Percentiles rank a stretch among this genome's conserved stretches.
Conservation (phyloP, 129 eudicot genomes). For the Flaveria ramosissima region DNA sequence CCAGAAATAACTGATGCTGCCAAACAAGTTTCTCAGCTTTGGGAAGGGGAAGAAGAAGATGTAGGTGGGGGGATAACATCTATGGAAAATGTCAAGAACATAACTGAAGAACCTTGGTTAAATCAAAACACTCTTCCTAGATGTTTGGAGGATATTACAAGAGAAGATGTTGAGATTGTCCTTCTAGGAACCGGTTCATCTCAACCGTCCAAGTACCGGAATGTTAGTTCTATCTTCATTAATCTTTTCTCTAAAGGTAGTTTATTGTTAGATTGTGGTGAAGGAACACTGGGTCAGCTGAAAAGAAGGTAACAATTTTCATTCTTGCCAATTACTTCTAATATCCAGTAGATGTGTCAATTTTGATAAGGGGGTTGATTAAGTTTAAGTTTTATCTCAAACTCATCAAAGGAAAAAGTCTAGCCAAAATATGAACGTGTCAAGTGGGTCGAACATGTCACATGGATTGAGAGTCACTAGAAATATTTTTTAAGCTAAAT, state of each 20-base stretch:
- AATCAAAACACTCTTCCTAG: slow-evolving; percentile 47
- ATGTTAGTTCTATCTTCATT: slow-evolving; percentile 81
- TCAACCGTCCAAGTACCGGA: slow-evolving; percentile 94
- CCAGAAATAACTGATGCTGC: slow-evolving; percentile 84
- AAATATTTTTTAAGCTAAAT: too few relatives aligned
- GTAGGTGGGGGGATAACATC: slow-evolving; percentile 15
- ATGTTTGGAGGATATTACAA: slow-evolving; percentile 69
- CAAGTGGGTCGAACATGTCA: too few relatives aligned
- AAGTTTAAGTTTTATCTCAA: too few relatives aligned
- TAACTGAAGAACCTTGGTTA: slow-evolving; percentile 78
- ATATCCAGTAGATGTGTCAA: too few relatives aligned
- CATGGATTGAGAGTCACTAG: too few relatives aligned
- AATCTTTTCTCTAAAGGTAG: slow-evolving; percentile 89
- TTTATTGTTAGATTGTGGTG: slow-evolving; percentile 84
- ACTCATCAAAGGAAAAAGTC: too few relatives aligned
- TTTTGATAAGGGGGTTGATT: too few relatives aligned
- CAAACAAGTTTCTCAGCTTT: slow-evolving; percentile 54
- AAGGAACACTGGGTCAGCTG: slow-evolving; percentile 91
- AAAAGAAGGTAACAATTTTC: slow-evolving; percentile 64
- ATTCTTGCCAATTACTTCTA: neutral
- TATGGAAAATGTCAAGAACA: slow-evolving; percentile 19
- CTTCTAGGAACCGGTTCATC: slow-evolving; percentile 96
- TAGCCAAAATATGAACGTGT: too few relatives aligned
- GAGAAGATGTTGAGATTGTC: slow-evolving; percentile 91
- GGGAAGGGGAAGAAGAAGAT: slow-evolving; percentile 38